Percentiles rank a stretch among this genome's conserved stretches.
These are phyloP conservation scores for Candida saitoana DNA, from an alignment of 805 yeast genomes.

Conservation along the genomic window DNA sequence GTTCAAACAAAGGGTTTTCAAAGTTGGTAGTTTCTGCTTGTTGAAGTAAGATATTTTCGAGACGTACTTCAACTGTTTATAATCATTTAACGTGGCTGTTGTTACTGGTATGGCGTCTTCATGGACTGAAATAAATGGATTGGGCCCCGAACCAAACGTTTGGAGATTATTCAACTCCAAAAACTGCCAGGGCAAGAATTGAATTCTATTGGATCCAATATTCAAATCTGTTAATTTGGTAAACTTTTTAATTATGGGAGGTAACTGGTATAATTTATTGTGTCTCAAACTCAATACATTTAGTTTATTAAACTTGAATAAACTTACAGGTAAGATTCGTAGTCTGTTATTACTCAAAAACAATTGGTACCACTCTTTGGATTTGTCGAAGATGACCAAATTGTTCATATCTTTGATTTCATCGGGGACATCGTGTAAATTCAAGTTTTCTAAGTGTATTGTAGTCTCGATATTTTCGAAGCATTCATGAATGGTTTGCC, in stretches of 20 bases:
- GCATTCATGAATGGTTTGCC: constrained; percentile 38
- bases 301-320: constrained; percentile 48
- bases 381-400: constrained; percentile 39
- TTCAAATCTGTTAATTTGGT: constrained; percentile 46
- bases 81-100: constrained; percentile 20
- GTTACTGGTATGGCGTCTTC: constrained; percentile 21
- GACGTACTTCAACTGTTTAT: constrained; percentile 13
- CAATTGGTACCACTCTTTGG: constrained; percentile 35
- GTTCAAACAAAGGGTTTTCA: constrained; percentile 47
- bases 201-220: constrained; percentile 48
- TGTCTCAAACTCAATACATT: constrained; percentile 51
- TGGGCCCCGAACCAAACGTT: constrained; percentile 54
- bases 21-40: constrained; percentile 35
- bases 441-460: constrained; percentile 47
- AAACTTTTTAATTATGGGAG: constrained; percentile 44
- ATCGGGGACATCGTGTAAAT: constrained; percentile 48
- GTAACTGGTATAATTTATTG: constrained; percentile 44
- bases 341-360: constrained; percentile 50
- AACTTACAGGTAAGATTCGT: constrained; percentile 43
- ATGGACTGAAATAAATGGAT: constrained; percentile 33
- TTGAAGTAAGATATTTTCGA: constrained; percentile 26
- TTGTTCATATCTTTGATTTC: constrained; percentile 56
- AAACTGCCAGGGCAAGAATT: constrained; percentile 50
- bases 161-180: constrained; percentile 40
- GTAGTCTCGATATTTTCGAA: constrained; percentile 46